These are phyloP conservation scores for Candida pini DNA, from an alignment of 805 yeast genomes.

Conservation along the genomic window DNA sequence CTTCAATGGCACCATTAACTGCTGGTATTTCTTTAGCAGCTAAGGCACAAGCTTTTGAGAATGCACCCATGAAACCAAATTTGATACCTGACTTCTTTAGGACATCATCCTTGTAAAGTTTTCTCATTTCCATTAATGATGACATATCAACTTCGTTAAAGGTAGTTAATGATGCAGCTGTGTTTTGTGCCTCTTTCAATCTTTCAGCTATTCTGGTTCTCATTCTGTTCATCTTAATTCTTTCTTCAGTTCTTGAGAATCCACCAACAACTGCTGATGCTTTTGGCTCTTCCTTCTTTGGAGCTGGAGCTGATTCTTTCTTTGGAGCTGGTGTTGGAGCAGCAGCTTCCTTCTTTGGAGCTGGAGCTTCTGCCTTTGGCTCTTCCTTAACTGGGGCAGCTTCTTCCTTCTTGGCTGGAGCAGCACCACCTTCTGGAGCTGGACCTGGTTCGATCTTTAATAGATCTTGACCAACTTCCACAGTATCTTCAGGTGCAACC, in stretches of 20 bases:
- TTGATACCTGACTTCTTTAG: slow-evolving; percentile 90
- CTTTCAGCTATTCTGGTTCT: slow-evolving; percentile 98
- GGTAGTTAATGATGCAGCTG: slow-evolving; percentile 96
- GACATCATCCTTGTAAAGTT: slow-evolving; percentile 93
- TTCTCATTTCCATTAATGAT: slow-evolving; percentile 86
- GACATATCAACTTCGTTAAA: slow-evolving; percentile 98
- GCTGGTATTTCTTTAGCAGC: slow-evolving; percentile 95
- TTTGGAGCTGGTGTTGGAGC: slow-evolving; percentile 14
- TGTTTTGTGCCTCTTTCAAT: slow-evolving; percentile 97
- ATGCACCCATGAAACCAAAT: slow-evolving; percentile 98
- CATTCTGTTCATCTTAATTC: slow-evolving; percentile 99
- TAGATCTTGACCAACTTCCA: slow-evolving; percentile 91
- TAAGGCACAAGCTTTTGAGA: slow-evolving; percentile 86
- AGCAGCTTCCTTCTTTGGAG: slow-evolving; percentile 14
- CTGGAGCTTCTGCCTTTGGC: slow-evolving; percentile 13
- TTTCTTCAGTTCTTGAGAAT: slow-evolving; percentile 80
- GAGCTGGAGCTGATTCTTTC: slow-evolving; percentile 15
- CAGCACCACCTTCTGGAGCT: slow-evolving; percentile 57
- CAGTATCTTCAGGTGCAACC: slow-evolving; percentile 85
- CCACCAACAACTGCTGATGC: slow-evolving; percentile 37
- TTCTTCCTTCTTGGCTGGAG: slow-evolving; percentile 23
- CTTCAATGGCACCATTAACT: slow-evolving; percentile 90
- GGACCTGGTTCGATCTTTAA: slow-evolving; percentile 78
- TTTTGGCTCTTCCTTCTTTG: slow-evolving; percentile 23
- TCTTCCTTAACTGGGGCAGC: slow-evolving; percentile 29